Conservation (phyloP, 2,329 filamentous ascomycete species). For the Claviceps sorghi region DNA sequence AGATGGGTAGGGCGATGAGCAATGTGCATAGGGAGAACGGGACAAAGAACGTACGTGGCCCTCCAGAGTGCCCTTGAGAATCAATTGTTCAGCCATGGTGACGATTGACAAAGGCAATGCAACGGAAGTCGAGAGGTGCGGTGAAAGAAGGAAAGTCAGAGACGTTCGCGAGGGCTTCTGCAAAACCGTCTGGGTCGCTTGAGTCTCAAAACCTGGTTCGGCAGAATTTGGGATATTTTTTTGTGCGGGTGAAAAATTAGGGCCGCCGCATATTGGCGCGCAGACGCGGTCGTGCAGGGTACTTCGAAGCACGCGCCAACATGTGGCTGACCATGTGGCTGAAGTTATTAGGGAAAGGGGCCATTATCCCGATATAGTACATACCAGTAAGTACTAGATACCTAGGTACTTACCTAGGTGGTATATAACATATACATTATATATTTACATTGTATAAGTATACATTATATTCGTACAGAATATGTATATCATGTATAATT, state of each 20-base stretch:
- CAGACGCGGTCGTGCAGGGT: constrained; percentile 1
- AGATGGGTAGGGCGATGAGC: constrained; percentile 5
- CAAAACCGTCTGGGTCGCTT: constrained; percentile 11
- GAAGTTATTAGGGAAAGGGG: background rate
- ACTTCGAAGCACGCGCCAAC: background rate
- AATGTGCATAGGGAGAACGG: constrained; percentile 7
- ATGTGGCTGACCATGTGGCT: constrained; percentile 1
- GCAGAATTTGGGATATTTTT: constrained; percentile 27
- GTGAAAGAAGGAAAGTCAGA: constrained; percentile 19
- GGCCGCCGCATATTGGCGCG: constrained; percentile 18
- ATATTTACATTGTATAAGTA: too few relatives aligned
- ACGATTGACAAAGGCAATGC: constrained; percentile 29
- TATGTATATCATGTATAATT: too few relatives aligned
- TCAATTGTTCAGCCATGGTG: constrained; percentile 81
- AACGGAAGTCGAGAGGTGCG: constrained; percentile 14
- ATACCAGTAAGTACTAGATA: too few relatives aligned
- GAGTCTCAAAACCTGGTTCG: constrained; percentile 9
- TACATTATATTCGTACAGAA: too few relatives aligned
- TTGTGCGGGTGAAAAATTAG: constrained; percentile 41
- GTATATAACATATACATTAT: too few relatives aligned
- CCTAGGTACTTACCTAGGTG: too few relatives aligned
- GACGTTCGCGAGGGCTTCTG: constrained; percentile 13
- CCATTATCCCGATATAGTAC: background rate
- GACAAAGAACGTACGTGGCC: constrained; percentile 58
- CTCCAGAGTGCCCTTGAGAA: constrained; percentile 93